A percentile compares a stretch with the other conserved stretches of the same genome.
phyloP scores from a whole-genome alignment of 2,329 filamentous ascomycete genomes.

The Onygenales sp. region DNA sequence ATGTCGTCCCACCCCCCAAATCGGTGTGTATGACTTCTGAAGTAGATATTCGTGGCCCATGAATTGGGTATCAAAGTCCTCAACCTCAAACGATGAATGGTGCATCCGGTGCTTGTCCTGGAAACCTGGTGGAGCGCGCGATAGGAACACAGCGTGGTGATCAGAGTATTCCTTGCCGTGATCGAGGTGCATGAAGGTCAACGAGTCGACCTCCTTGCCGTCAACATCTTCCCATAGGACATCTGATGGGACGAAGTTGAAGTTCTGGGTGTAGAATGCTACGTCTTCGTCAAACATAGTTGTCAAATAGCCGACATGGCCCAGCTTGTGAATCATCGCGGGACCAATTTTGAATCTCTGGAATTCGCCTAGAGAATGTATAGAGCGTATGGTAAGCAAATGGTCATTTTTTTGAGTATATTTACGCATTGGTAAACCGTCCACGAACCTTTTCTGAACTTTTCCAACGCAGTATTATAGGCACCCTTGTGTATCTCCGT shows the following conservation, averaged over 20 bases:
- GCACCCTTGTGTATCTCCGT: slow-evolving; percentile 13
- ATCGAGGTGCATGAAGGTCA: slow-evolving; percentile 43
- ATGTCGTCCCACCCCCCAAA: slow-evolving; percentile 45
- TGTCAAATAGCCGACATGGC: slow-evolving; percentile 20
- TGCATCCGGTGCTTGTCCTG: slow-evolving; percentile 31
- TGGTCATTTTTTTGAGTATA: background rate
- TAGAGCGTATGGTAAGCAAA: background rate
- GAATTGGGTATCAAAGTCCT: slow-evolving; percentile 44
- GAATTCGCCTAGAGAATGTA: slow-evolving; percentile 10
- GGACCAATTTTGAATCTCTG: slow-evolving; percentile 21
- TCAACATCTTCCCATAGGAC: slow-evolving; percentile 18
- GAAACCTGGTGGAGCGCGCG: slow-evolving; percentile 11
- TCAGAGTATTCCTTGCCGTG: slow-evolving; percentile 37
- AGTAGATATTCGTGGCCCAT: slow-evolving; percentile 44
- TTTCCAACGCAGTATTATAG: slow-evolving; percentile 19
- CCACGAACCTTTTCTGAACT: slow-evolving; percentile 16
- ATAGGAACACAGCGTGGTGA: slow-evolving; percentile 46
- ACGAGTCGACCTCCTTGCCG: slow-evolving; percentile 19
- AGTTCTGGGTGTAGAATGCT: slow-evolving; percentile 20
- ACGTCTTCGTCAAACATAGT: slow-evolving; percentile 17
- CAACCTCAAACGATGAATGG: slow-evolving; percentile 42
- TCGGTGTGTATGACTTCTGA: slow-evolving; percentile 33
- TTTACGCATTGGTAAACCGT: background rate
- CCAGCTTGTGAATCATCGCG: slow-evolving; percentile 24
- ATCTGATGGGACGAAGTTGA: slow-evolving; percentile 23